Base-by-base conservation (phyloP, 306 rosid species). In the Macrotyloma uniflorum region DNA sequence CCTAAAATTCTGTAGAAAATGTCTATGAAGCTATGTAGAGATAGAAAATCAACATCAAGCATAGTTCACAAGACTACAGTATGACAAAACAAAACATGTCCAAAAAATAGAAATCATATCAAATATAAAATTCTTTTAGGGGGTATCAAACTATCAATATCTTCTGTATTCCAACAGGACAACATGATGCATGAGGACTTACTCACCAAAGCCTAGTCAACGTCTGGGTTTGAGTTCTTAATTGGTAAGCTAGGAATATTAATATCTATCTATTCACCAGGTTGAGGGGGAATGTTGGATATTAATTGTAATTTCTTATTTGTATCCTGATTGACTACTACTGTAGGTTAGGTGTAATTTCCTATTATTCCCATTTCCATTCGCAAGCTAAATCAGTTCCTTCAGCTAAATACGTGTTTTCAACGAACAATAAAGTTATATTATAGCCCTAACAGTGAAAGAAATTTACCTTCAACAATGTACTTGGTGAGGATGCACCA, bases 401-500 rank as follows among this genome's bases (percentile, higher is more conserved):
- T 55, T 61, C 5, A 33, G 28, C 38, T n/a, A 50, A 50, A 61
- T 67, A 79, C 46, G 33, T 1, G 70, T 50, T 22, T 38, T 72
- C 45, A 26, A 66, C 26, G 43, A 72, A 26, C 33, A 67, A 35
- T 26, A 67, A 50, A 73, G 53, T n/a, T n/a, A n/a, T n/a, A 26
- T 20, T 36, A 71, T n/a, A 49, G 59, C 50, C 66, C 64, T 20
- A 23, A 51, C 36, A 76, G 13, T 23, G 8, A 49, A 36, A 71
- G 46, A 72, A 28, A 61, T 32, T 68, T 89, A 93, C 98, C 93
- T 78, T 83, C 77, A 93, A 89, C 68, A 91, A 62, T 72, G 83
- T 66, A 78, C 32, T 75, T 49, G 91, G 97, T 61, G 98, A 88
- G 82, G 93, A 85, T 50, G 87, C 72, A 36, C 98, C 98, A 5